Conservation (phyloP, 768 basidiomycete genomes). For the Leccinum variicolor region DNA sequence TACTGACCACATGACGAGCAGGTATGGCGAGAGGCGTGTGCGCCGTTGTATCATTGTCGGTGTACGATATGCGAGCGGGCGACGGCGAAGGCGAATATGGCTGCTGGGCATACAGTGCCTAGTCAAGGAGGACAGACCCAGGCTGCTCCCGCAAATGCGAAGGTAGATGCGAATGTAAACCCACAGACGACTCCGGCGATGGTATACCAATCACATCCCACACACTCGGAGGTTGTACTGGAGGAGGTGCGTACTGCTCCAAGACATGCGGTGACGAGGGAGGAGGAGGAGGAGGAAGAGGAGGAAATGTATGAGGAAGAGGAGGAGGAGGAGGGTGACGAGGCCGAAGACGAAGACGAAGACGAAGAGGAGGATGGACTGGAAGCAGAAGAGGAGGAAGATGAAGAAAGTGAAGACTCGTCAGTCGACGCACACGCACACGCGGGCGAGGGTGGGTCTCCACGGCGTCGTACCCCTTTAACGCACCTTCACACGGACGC, state of each 20-base stretch:
- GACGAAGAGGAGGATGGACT: conserved; percentile 17
- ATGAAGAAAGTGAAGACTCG: conserved; percentile 30
- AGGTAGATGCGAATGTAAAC: not conserved
- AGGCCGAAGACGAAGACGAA: conserved; percentile 27
- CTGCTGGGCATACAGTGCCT: conserved; percentile 35
- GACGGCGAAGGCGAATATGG: conserved; percentile 47
- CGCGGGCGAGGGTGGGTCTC: not conserved
- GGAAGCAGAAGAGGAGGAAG: conserved; percentile 32
- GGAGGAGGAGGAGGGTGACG: conserved; percentile 13
- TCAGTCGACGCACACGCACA: conserved; percentile 3
- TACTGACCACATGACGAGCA: conserved; percentile 24
- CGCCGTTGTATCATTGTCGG: conserved; percentile 66
- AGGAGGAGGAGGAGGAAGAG: conserved; percentile 28
- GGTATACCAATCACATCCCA: conserved; percentile 1
- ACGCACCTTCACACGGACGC: not conserved
- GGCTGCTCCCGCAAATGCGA: conserved; percentile 2
- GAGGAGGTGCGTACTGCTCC: conserved; percentile 22
- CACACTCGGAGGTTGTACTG: conserved; percentile 21
- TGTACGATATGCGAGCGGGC: conserved; percentile 75
- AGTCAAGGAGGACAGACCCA: conserved; percentile 21
- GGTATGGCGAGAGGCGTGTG: conserved; percentile 75
- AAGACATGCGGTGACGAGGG: conserved; percentile 21
- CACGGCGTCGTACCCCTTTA: conserved; percentile 4
- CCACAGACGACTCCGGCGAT: conserved; percentile 4
- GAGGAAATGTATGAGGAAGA: conserved; percentile 22